Base-by-base conservation (phyloP, 768 basidiomycete species). In the Podaxis rugospora region DNA sequence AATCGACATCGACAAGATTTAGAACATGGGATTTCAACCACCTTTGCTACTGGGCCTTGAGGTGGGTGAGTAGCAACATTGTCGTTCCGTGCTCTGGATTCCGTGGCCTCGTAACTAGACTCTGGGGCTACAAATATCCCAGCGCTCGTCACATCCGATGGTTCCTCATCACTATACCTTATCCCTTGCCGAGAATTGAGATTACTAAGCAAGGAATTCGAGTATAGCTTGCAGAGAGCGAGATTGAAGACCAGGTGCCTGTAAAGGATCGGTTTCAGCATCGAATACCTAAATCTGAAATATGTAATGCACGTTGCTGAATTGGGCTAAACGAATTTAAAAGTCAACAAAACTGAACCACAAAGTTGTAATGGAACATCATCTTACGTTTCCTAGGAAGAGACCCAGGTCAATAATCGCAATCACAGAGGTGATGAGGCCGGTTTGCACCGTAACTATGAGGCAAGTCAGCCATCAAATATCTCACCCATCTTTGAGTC, bases 211-310 rank as follows among this genome's bases (percentile, higher is more conserved):
- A 47, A 11, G 9, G 46, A 21, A 16, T 47, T 47, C 46, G 46
- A 47, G 56, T 57, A 57, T 11, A 57, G 56, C 6, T 57, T 57
- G 42, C 56, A 27, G 10, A 57, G 27, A 23, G 42, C 10, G 13
- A 44, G 27, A 23, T 39, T 57, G 27, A 57, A 27, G 2, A 57
- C 16, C 6, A 57, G 27, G 25, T 57, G 56, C 42, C 42, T 44
- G 56, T n/a, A n/a, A 10, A 47, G 25, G 46, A 44, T 14, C 14
- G 46, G 14, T 27, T 25, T 40, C 13, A 46, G 23, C 23, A 36
- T 18, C 16, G 27, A 23, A 42, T 16, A 32, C 2, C 27, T 28
- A 16, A 4, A 16, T 13, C 11, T 27, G 18, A 40, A 14, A 3
- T 11, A 57, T 5, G 21, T 1, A 16, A 47, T 40, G 9, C 21